phyloP scores from a whole-genome alignment of 805 yeast species.

The Nakazawaea holstii region DNA sequence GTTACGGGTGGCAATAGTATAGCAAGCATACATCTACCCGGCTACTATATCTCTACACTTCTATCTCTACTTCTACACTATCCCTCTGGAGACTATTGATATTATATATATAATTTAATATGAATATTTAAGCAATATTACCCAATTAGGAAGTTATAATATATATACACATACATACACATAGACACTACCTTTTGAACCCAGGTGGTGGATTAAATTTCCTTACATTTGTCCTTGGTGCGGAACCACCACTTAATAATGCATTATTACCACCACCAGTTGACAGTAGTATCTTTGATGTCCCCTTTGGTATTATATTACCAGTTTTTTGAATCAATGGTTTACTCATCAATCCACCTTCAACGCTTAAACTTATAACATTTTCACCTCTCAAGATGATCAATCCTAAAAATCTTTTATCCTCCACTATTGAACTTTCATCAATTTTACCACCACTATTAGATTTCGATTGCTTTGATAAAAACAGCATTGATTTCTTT shows the following conservation, averaged over 20 bases:
- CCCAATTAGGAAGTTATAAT: too few species aligned
- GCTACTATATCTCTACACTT: too few species aligned
- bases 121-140: too few species aligned
- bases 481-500: constrained; percentile 43
- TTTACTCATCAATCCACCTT: constrained; percentile 31
- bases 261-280: background rate
- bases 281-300: constrained; percentile 21
- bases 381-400: constrained; percentile 85
- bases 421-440: constrained; percentile 38
- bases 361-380: constrained; percentile 66
- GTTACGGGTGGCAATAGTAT: too few species aligned
- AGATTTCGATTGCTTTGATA: constrained; percentile 25
- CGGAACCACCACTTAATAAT: constrained; percentile 1
- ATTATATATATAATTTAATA: too few species aligned
- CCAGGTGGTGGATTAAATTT: constrained; percentile 12
- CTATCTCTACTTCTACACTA: too few species aligned
- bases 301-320: constrained; percentile 26
- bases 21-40: too few species aligned
- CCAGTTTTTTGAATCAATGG: constrained; percentile 20
- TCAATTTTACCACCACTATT: constrained; percentile 16
- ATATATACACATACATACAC: too few species aligned
- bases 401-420: constrained; percentile 74
- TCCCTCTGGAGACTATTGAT: too few species aligned
- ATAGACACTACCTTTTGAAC: constrained; percentile 1
- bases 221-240: background rate